phyloP scores from a whole-genome alignment of 106 monocot genomes.

The Dioscorea dumetorum region DNA sequence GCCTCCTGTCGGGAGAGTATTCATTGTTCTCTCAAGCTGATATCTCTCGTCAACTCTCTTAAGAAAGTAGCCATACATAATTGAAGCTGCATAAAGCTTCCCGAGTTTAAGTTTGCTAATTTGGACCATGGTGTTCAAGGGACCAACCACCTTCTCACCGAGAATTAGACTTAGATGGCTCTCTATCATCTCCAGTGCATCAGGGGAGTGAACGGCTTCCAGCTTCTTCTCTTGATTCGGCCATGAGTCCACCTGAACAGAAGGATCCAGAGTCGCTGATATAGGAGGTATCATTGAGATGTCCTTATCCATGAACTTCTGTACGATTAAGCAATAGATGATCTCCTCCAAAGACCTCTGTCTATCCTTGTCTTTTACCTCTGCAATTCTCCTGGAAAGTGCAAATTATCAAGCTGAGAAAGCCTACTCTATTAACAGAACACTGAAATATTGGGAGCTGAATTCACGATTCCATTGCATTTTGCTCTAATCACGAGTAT shows the following conservation, averaged over 20 bases:
- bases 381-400: slow-evolving; percentile 75
- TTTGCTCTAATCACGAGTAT: neutral
- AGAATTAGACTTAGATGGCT: slow-evolving; percentile 73
- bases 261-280: slow-evolving; percentile 29
- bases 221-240: slow-evolving; percentile 75
- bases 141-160: slow-evolving; percentile 67
- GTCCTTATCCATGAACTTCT: slow-evolving; percentile 78
- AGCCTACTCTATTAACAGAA: neutral
- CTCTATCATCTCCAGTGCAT: slow-evolving; percentile 85
- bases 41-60: slow-evolving; percentile 84
- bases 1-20: slow-evolving; percentile 41
- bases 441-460: neutral
- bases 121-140: slow-evolving; percentile 50
- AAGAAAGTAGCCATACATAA: slow-evolving; percentile 98
- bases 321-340: slow-evolving; percentile 75
- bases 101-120: slow-evolving; percentile 93
- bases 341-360: slow-evolving; percentile 74
- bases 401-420: neutral
- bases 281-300: slow-evolving; percentile 68
- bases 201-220: slow-evolving; percentile 71
- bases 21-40: slow-evolving; percentile 85
- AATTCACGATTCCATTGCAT: too few species aligned
- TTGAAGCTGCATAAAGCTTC: slow-evolving; percentile 96
- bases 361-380: slow-evolving; percentile 85
- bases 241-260: slow-evolving; percentile 46